phyloP scores from a whole-genome alignment of 106 monocot species.

The Posidonia australis region DNA sequence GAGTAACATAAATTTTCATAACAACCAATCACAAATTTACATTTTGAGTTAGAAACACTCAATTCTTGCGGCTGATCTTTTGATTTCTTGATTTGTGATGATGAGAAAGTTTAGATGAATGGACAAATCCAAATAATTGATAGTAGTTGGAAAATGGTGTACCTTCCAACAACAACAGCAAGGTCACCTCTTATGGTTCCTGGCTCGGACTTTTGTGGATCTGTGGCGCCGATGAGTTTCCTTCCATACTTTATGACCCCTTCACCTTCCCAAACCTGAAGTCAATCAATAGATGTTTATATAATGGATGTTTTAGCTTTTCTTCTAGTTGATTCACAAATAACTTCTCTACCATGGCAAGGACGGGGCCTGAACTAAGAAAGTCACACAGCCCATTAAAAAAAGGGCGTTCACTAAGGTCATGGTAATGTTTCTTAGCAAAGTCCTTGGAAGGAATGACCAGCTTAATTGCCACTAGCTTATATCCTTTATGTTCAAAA shows the following conservation, averaged over 20 bases:
- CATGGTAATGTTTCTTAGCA: slow-evolving; percentile 94
- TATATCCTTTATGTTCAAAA: slow-evolving; percentile 91
- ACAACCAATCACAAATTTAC: too few relatives aligned
- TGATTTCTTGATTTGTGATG: too few relatives aligned
- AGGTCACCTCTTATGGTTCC: slow-evolving; percentile 93
- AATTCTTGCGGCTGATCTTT: too few relatives aligned
- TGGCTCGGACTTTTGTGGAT: slow-evolving; percentile 87
- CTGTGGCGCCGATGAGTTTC: slow-evolving; percentile 93
- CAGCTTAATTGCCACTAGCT: slow-evolving; percentile 84
- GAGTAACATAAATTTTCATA: too few relatives aligned
- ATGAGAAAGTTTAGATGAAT: too few relatives aligned
- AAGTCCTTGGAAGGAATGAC: slow-evolving; percentile 81
- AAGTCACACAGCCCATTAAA: slow-evolving; percentile 87
- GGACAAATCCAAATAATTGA: too few relatives aligned
- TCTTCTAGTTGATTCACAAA: too few relatives aligned
- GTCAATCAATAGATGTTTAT: not conserved
- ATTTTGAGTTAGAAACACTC: too few relatives aligned
- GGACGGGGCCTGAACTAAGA: slow-evolving; percentile 90
- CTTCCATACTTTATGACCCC: slow-evolving; percentile 93
- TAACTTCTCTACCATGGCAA: slow-evolving; percentile 63
- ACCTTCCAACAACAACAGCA: slow-evolving; percentile 95
- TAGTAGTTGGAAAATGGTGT: not conserved
- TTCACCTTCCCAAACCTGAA: slow-evolving; percentile 98
- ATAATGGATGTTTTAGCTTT: not conserved
- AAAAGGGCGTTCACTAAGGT: slow-evolving; percentile 88